Evolutionary conservation across 495 filamentous ascomycete species (phyloP).

Genomic region (Penicillium subrubescens): DNA sequence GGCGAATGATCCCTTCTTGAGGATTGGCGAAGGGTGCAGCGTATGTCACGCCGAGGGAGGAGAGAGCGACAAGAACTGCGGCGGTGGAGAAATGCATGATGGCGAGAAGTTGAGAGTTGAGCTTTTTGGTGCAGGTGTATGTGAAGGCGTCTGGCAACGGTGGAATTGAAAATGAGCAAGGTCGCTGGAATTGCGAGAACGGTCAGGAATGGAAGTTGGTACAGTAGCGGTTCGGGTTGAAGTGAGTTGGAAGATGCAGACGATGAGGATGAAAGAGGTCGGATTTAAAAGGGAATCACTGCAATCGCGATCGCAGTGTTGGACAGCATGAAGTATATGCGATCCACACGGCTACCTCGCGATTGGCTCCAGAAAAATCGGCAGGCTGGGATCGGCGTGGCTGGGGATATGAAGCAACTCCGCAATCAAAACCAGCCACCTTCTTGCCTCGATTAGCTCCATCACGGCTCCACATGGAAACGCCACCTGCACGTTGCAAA

Average conservation of each 20-base stretch:
- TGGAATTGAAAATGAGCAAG: neutral
- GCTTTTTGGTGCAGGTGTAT: neutral
- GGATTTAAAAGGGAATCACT: slow-evolving; percentile 19
- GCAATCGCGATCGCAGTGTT: slow-evolving; percentile 10
- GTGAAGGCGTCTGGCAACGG: slow-evolving; percentile 3
- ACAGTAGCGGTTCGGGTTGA: slow-evolving; percentile 4
- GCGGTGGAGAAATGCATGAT: slow-evolving; percentile 39
- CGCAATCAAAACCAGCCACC: slow-evolving; percentile 17
- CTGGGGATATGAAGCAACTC: slow-evolving; percentile 21
- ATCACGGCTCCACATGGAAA: slow-evolving; percentile 14
- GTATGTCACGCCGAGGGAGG: slow-evolving; percentile 30
- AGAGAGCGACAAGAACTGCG: slow-evolving; percentile 34
- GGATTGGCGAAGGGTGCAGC: slow-evolving; percentile 38
- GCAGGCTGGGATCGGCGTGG: slow-evolving; percentile 35
- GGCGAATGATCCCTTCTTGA: slow-evolving; percentile 32
- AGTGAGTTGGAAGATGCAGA: slow-evolving; percentile 1
- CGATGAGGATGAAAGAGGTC: slow-evolving; percentile 5
- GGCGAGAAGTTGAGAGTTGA: neutral
- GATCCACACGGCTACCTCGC: slow-evolving; percentile 11
- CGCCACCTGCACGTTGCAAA: slow-evolving; percentile 11
- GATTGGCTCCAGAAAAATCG: slow-evolving; percentile 25
- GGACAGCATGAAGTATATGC: slow-evolving; percentile 17
- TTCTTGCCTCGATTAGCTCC: neutral
- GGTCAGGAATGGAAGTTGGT: neutral
- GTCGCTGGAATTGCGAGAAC: neutral